Evolutionary conservation across 805 yeast genomes (phyloP).

Genomic region (Schwanniomyces vanrijiae): DNA sequence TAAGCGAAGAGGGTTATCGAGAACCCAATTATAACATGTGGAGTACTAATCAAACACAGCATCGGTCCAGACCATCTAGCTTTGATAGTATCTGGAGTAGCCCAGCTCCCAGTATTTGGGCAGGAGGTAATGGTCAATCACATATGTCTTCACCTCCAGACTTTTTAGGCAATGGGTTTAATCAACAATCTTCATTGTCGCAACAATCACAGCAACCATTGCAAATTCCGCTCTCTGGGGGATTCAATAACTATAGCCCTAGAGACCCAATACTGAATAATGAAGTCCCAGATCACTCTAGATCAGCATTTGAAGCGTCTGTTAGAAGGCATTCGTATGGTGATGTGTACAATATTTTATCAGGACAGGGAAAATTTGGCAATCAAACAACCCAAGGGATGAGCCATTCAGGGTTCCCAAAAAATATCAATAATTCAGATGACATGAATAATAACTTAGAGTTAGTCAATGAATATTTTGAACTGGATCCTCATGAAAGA

Average conservation of each 20-base stretch:
- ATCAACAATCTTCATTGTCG: conserved; percentile 1
- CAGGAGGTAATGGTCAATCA: not conserved
- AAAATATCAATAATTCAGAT: conserved; percentile 4
- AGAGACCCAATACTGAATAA: not conserved
- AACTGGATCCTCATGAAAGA: conserved; percentile 36
- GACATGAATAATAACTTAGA: conserved; percentile 11
- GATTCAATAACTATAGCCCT: conserved; percentile 5
- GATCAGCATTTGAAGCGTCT: conserved; percentile 5
- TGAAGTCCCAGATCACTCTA: not conserved
- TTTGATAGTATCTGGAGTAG: conserved; percentile 18
- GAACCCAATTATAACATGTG: conserved; percentile 3
- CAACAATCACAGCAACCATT: conserved; percentile 5
- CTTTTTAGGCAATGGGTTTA: conserved; percentile 1
- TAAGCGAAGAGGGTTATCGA: conserved; percentile 6
- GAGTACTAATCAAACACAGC: conserved; percentile 2
- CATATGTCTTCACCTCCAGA: conserved; percentile 4
- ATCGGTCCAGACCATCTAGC: conserved; percentile 11
- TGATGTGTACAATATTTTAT: conserved; percentile 7
- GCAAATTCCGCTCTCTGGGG: not conserved
- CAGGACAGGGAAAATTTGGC: not conserved
- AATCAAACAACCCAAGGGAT: not conserved
- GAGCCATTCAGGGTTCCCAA: not conserved
- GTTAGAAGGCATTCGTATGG: conserved; percentile 13
- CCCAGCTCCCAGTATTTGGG: conserved; percentile 5
- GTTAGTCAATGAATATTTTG: conserved; percentile 34